A percentile compares a stretch with the other conserved stretches of the same genome.
Evolutionary conservation across 2,329 filamentous ascomycete genomes (phyloP).

Genomic region (Fusarium xylarioides): DNA sequence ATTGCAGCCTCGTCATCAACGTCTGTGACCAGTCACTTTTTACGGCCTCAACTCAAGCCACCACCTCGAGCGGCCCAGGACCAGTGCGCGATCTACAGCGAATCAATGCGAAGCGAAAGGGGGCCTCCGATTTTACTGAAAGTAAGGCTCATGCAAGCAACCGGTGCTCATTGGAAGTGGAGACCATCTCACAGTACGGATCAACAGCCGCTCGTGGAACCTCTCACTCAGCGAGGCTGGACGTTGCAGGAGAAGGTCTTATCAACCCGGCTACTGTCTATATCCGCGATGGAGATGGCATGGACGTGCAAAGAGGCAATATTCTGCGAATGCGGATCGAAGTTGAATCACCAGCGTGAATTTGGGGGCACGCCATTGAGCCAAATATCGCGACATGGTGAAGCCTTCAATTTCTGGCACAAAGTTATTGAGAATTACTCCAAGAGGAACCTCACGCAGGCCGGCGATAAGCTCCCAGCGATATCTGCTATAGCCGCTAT

Average conservation of each 20-base stretch:
- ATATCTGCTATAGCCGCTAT: constrained; percentile 43
- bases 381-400: constrained; percentile 12
- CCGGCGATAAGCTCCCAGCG: constrained; percentile 42
- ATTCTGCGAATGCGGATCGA: constrained; percentile 41
- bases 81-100: neutral
- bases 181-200: neutral
- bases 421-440: constrained; percentile 44
- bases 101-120: neutral
- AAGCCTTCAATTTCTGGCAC: constrained; percentile 43
- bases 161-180: constrained; percentile 34
- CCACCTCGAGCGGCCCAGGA: neutral
- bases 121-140: constrained; percentile 4
- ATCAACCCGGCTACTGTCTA: constrained; percentile 20
- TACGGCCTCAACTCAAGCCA: constrained; percentile 3
- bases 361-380: constrained; percentile 29
- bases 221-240: constrained; percentile 25
- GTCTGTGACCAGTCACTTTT: constrained; percentile 14
- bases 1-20: constrained; percentile 30
- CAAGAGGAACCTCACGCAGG: constrained; percentile 31
- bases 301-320: constrained; percentile 31
- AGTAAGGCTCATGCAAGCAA: constrained; percentile 14
- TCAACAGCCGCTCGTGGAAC: constrained; percentile 16
- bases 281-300: constrained; percentile 26
- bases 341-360: constrained; percentile 35
- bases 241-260: constrained; percentile 33